A percentile compares a stretch with the other conserved stretches of the same genome.
Evolutionary conservation across 306 rosid genomes (phyloP).

Genomic region (Inga oerstediana): DNA sequence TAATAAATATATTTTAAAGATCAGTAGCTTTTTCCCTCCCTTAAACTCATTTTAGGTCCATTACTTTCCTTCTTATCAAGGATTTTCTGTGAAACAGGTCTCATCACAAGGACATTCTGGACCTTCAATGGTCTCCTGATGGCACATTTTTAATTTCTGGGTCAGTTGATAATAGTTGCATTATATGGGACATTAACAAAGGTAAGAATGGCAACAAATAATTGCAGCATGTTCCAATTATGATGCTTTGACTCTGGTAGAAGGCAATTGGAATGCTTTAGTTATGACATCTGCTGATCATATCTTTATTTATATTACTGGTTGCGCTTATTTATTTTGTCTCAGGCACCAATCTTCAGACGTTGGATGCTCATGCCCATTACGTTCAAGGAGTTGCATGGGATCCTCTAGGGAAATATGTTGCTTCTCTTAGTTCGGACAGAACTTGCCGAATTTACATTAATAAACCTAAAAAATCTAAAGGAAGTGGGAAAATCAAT

Average conservation of each 20-base stretch:
- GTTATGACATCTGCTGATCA: background rate
- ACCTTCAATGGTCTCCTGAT: conserved; percentile 86
- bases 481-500: conserved; percentile 63
- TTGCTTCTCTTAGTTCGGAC: conserved; percentile 90
- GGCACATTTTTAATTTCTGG: conserved; percentile 76
- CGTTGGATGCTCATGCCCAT: conserved; percentile 81
- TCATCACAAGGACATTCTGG: conserved; percentile 90
- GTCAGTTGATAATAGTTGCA: conserved; percentile 93
- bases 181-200: conserved; percentile 91
- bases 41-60: conserved; percentile 10
- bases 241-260: conserved; percentile 7
- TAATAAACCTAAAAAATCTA: conserved; percentile 72
- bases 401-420: conserved; percentile 84
- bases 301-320: conserved; percentile 13
- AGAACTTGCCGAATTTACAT: conserved; percentile 84
- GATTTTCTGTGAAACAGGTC: conserved; percentile 59
- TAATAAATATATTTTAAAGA: background rate
- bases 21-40: background rate
- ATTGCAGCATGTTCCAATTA: conserved; percentile 2
- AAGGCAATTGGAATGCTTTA: conserved; percentile 27
- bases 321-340: conserved; percentile 28
- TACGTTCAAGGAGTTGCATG: conserved; percentile 99
- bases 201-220: conserved; percentile 46
- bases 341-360: conserved; percentile 85
- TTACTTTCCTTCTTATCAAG: conserved; percentile 30